Evolutionary conservation across 202 grass and related monocot genomes (phyloP), one percentile per base, ranked within the genome.

Genomic region (Brachypodium distachyon): DNA sequence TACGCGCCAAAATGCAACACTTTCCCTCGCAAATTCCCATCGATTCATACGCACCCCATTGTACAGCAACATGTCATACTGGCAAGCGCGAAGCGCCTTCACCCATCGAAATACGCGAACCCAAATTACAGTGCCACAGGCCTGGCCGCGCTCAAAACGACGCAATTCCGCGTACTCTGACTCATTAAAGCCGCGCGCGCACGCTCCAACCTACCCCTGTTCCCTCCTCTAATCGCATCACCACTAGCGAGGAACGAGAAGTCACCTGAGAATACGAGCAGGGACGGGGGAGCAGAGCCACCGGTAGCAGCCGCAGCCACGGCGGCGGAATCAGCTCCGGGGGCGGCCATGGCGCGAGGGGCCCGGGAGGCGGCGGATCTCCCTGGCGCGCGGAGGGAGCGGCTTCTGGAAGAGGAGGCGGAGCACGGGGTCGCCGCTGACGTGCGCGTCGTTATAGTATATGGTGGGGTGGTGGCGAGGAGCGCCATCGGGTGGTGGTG

Each of bases 191-290:
- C 62, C 34, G 33, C 60, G n/a, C 37, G 37, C 37, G 22, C 37
- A 13, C 21, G 11, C 23, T n/a, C n/a, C n/a, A n/a, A n/a, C n/a
- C n/a, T n/a, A n/a, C n/a, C n/a, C n/a, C n/a, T n/a, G n/a, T n/a
- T n/a, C n/a, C n/a, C n/a, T 36, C 7, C n/a, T 12, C 18, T 43
- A 64, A 2, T 46, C 7, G 29, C 44, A 17, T 4, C 59, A 12
- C 32, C 49, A 51, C 2, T 14, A 0, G 52, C 34, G 36, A 54
- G 39, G 5, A 22, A 65, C 11, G 8, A 14, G 36, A 19, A 61
- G 1, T 50, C 62, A 97, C 93, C 93, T 82, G 90, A 93, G 82
- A 93, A 97, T 22, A 97, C 90, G 50, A 97, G 93, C 62, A 93
- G 77, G 46, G 93, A 97, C 80, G 90, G 93, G 42, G 92, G 46